Evolutionary conservation across 1,139 yeast species (phyloP).

Genomic region (Geotrichum restrictum): DNA sequence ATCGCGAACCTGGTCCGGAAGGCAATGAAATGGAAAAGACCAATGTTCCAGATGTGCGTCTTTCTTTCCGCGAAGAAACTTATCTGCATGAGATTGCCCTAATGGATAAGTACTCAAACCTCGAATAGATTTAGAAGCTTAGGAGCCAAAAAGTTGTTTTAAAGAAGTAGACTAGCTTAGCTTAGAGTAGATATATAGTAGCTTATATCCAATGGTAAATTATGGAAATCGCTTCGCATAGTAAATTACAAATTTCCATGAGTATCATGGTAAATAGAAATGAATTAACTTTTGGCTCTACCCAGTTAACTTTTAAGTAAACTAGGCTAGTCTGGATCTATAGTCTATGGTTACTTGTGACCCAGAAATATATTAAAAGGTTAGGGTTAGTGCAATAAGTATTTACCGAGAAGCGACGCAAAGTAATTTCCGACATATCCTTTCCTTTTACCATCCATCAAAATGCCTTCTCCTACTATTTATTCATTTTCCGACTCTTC

Average conservation of each 20-base stretch:
- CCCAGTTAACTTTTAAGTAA: no score
- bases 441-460: constrained; percentile 4
- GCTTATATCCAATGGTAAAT: not conserved
- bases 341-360: no score
- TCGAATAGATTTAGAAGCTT: not conserved
- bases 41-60: constrained; percentile 86
- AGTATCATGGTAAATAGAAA: no score
- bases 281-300: no score
- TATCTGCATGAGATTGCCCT: constrained; percentile 69
- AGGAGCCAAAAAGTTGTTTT: no score
- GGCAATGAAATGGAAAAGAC: constrained; percentile 92
- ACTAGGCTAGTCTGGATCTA: no score
- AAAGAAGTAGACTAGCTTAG: not conserved
- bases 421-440: not conserved
- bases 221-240: no score
- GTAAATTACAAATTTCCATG: no score
- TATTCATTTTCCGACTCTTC: constrained; percentile 30
- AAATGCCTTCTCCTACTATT: constrained; percentile 28
- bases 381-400: not conserved
- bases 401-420: not conserved
- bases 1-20: constrained; percentile 55
- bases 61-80: constrained; percentile 78
- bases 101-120: constrained; percentile 52
- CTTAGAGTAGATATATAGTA: not conserved
- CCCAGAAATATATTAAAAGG: no score